Percentiles rank a stretch among this genome's conserved stretches.
phyloP scores from a whole-genome alignment of 352 stramenopile species.

The Pythium sukuiense region DNA sequence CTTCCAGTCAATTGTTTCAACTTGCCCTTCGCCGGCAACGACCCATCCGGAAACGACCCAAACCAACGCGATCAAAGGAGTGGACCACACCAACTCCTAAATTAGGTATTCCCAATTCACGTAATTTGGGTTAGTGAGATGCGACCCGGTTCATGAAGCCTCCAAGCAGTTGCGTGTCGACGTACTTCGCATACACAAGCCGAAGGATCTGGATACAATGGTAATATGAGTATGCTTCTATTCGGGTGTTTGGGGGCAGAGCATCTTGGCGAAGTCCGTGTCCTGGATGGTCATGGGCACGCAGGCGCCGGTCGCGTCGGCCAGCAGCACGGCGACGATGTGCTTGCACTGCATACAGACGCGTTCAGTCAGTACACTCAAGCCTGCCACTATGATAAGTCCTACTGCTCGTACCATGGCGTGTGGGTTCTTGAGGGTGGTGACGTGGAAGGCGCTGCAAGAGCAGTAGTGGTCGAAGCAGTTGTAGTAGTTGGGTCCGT shows the following conservation, averaged over 20 bases:
- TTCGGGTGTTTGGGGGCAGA: constrained; percentile 35
- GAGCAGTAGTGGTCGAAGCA: constrained; percentile 72
- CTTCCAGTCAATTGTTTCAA: constrained; percentile 31
- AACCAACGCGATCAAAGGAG: neutral
- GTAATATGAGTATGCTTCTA: neutral
- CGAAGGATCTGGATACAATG: too few species aligned
- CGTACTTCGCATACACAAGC: too few species aligned
- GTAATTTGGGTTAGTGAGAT: constrained; percentile 5
- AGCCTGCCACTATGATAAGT: neutral
- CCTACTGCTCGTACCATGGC: constrained; percentile 43
- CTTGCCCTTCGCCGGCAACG: constrained; percentile 19
- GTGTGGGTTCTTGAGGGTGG: constrained; percentile 35
- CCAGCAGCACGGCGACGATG: constrained; percentile 61
- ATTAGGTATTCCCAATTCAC: constrained; percentile 1
- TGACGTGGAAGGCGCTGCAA: constrained; percentile 55
- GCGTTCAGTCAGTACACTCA: neutral
- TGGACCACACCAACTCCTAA: constrained; percentile 15
- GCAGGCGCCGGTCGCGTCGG: constrained; percentile 50
- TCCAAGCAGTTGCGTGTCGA: too few species aligned
- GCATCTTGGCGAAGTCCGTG: constrained; percentile 58
- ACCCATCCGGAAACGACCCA: constrained; percentile 21
- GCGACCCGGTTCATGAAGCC: neutral
- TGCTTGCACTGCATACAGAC: constrained; percentile 58
- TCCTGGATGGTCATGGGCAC: constrained; percentile 54
- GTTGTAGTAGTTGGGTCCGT: constrained; percentile 67